Conservation (phyloP, 2,329 filamentous ascomycete species). For the Coleophoma cylindrospora region DNA sequence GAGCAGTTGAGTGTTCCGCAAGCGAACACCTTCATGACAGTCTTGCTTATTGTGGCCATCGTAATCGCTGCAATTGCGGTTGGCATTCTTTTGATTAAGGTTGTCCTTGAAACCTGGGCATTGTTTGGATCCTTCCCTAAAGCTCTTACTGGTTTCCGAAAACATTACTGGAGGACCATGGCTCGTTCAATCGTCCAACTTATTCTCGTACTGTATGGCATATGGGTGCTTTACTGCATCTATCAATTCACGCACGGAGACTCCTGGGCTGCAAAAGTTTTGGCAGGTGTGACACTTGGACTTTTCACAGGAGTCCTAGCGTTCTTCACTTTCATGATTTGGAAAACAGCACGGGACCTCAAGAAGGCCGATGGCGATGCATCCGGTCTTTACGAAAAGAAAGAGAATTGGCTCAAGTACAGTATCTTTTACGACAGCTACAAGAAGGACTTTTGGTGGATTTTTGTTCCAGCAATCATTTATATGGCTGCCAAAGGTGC, state of each 20-base stretch:
- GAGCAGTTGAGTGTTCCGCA: constrained; percentile 80
- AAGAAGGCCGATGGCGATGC: constrained; percentile 72
- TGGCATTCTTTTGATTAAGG: constrained; percentile 82
- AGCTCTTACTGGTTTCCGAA: constrained; percentile 75
- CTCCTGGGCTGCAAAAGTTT: constrained; percentile 83
- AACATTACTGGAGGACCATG: constrained; percentile 94
- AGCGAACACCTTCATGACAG: constrained; percentile 93
- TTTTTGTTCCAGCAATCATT: constrained; percentile 83
- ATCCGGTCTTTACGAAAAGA: constrained; percentile 76
- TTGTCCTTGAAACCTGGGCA: constrained; percentile 86
- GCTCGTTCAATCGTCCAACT: constrained; percentile 84
- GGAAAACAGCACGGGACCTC: constrained; percentile 65
- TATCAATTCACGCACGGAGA: constrained; percentile 93
- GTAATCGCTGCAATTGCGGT: constrained; percentile 79
- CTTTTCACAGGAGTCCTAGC: constrained; percentile 76
- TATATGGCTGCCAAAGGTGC: constrained; percentile 90
- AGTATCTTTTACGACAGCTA: constrained; percentile 96
- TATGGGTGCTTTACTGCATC: constrained; percentile 94
- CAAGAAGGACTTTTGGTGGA: constrained; percentile 93
- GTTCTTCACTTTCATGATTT: constrained; percentile 84
- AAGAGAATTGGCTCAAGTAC: constrained; percentile 90
- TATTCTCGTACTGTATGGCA: constrained; percentile 85
- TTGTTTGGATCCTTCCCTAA: constrained; percentile 84
- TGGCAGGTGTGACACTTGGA: constrained; percentile 76
- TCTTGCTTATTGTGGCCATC: constrained; percentile 83